Evolutionary conservation across 1,284 basidiomycete species (phyloP).

Genomic region (Cryptococcus neoformans): DNA sequence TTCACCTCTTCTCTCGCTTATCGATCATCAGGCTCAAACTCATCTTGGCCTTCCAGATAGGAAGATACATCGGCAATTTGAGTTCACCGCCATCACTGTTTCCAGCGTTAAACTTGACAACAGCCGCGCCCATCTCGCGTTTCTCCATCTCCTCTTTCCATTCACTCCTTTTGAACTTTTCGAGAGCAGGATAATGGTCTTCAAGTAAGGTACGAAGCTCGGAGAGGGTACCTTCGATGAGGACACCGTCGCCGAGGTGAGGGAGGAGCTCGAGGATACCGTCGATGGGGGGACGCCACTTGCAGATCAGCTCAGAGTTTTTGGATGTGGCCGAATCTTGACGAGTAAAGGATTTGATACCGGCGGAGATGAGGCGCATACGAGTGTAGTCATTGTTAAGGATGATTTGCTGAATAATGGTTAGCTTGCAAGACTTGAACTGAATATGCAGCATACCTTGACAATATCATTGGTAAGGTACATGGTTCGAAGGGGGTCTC

Average conservation of each 20-base stretch:
- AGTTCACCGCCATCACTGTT: conserved; percentile 58
- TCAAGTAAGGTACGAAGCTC: conserved; percentile 56
- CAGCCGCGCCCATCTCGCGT: conserved; percentile 60
- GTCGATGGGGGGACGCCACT: conserved; percentile 72
- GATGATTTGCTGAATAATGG: conserved; percentile 58
- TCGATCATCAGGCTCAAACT: conserved; percentile 88
- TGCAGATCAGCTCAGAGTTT: conserved; percentile 52
- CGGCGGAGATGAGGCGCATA: conserved; percentile 83
- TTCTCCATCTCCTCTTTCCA: conserved; percentile 21
- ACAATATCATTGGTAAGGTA: conserved; percentile 87
- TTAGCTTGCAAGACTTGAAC: neutral
- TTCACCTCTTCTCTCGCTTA: conserved; percentile 85
- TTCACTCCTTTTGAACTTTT: conserved; percentile 54
- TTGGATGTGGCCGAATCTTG: conserved; percentile 53
- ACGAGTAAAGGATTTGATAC: conserved; percentile 69
- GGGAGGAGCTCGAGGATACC: conserved; percentile 79
- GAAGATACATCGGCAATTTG: conserved; percentile 68
- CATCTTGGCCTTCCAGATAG: conserved; percentile 86
- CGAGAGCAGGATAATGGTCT: conserved; percentile 63
- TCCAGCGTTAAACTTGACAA: conserved; percentile 64
- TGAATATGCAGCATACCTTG: conserved; percentile 50
- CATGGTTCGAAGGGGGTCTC: conserved; percentile 72
- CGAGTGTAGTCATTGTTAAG: conserved; percentile 78
- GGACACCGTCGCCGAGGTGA: conserved; percentile 63
- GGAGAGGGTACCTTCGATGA: conserved; percentile 61